These are phyloP conservation scores for Lentinula novae-zelandiae DNA, from an alignment of 1,284 basidiomycete species.

Conservation along the genomic window DNA sequence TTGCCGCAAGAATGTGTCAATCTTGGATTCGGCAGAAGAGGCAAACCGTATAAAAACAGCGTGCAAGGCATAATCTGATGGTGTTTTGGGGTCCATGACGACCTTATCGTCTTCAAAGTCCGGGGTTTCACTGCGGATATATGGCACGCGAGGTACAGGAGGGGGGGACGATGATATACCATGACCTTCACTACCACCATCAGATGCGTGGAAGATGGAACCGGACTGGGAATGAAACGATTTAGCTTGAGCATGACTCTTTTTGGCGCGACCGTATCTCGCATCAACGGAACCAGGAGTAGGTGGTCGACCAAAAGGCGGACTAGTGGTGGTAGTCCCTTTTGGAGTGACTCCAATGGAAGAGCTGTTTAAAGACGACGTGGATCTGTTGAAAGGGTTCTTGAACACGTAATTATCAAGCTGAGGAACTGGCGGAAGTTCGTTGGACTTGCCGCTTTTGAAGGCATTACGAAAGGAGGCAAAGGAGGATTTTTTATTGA, in stretches of 20 bases:
- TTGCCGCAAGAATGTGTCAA: constrained; percentile 68
- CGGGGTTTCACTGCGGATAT: constrained; percentile 47
- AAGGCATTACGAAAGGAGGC: constrained; percentile 88
- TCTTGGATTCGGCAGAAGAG: constrained; percentile 72
- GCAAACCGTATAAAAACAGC: constrained; percentile 85
- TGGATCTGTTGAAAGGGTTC: constrained; percentile 78
- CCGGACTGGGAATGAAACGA: constrained; percentile 74
- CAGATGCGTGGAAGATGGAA: constrained; percentile 66
- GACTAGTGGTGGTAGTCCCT: constrained; percentile 30
- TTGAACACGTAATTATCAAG: constrained; percentile 65
- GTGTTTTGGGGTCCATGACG: constrained; percentile 68
- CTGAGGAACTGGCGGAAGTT: constrained; percentile 63
- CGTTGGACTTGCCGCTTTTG: constrained; percentile 61
- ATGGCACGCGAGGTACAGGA: constrained; percentile 72
- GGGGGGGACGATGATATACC: constrained; percentile 51
- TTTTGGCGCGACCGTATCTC: constrained; percentile 39
- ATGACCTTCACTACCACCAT: constrained; percentile 65
- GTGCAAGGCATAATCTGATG: constrained; percentile 83
- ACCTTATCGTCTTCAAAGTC: constrained; percentile 66
- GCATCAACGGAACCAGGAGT: constrained; percentile 57
- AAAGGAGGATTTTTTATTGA: constrained; percentile 81
- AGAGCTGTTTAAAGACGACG: constrained; percentile 54
- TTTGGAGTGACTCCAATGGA: constrained; percentile 29
- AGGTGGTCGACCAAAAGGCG: constrained; percentile 48
- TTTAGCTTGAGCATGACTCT: constrained; percentile 54